Evolutionary conservation across 1,139 yeast species (phyloP).

Genomic region (Dujonia santamariae): DNA sequence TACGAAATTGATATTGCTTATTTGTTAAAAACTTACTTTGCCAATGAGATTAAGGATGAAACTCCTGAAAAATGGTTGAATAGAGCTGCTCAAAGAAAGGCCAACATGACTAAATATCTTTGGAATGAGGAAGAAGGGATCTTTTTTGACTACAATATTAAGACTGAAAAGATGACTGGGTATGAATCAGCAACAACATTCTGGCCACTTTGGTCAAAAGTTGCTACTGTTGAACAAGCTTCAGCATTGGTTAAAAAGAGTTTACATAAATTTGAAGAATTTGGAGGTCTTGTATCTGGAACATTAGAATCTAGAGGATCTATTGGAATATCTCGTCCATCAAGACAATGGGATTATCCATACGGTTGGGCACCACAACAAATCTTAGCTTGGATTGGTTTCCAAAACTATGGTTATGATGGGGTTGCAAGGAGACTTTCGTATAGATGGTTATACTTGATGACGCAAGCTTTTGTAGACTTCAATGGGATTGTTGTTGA

Average conservation of each 20-base stretch:
- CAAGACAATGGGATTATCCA: conserved; percentile 98
- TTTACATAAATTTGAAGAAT: conserved; percentile 72
- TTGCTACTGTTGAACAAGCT: conserved; percentile 76
- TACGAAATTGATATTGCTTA: conserved; percentile 84
- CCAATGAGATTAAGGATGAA: conserved; percentile 41
- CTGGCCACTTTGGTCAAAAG: conserved; percentile 90
- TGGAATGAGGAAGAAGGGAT: conserved; percentile 84
- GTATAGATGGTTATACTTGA: conserved; percentile 84
- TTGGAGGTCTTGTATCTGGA: conserved; percentile 90
- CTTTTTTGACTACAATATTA: conserved; percentile 82
- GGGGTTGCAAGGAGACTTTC: conserved; percentile 69
- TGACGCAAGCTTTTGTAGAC: conserved; percentile 91
- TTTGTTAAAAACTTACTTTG: conserved; percentile 55
- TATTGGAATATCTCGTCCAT: conserved; percentile 66
- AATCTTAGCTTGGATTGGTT: conserved; percentile 89
- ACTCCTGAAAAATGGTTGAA: conserved; percentile 57
- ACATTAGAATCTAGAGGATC: conserved; percentile 75
- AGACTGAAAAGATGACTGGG: conserved; percentile 49
- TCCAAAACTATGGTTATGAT: conserved; percentile 66
- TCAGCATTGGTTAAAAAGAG: conserved; percentile 54
- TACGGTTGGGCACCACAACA: conserved; percentile 99
- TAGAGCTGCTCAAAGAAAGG: conserved; percentile 54
- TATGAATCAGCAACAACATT: conserved; percentile 89
- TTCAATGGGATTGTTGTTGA: conserved; percentile 95
- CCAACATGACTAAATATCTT: conserved; percentile 60